Conservation (phyloP, 2,329 filamentous ascomycete genomes). For the Apiospora koreana region DNA sequence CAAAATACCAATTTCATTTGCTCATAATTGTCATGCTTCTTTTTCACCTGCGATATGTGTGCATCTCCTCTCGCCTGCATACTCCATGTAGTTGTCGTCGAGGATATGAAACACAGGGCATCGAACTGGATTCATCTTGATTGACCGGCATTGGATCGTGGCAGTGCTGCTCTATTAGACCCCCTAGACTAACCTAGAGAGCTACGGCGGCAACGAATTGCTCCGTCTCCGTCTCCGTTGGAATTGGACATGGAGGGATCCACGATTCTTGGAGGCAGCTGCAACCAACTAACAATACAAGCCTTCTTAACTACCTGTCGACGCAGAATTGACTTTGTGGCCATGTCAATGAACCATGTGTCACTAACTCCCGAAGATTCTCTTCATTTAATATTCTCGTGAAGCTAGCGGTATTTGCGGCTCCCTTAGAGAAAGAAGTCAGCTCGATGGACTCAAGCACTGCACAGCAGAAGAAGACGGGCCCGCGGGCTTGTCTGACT, state of each 20-base stretch:
- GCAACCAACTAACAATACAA: no score
- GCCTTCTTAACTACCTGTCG: no score
- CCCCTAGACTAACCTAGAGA: neutral
- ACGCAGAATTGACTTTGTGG: no score
- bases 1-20: neutral
- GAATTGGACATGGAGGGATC: no score
- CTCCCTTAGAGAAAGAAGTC: neutral
- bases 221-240: slow-evolving; percentile 16
- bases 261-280: neutral
- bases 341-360: no score
- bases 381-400: neutral
- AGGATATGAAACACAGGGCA: neutral
- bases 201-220: neutral
- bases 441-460: neutral
- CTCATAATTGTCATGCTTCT: neutral
- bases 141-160: neutral
- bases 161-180: neutral
- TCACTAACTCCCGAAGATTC: neutral
- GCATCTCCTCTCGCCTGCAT: neutral
- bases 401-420: neutral
- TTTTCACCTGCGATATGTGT: neutral
- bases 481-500: slow-evolving; percentile 15
- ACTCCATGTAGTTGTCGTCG: neutral
- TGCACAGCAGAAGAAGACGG: slow-evolving; percentile 1
- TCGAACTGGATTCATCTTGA: neutral